Conservation (phyloP, 23 red algal species). For the Gracilaria domingensis region DNA sequence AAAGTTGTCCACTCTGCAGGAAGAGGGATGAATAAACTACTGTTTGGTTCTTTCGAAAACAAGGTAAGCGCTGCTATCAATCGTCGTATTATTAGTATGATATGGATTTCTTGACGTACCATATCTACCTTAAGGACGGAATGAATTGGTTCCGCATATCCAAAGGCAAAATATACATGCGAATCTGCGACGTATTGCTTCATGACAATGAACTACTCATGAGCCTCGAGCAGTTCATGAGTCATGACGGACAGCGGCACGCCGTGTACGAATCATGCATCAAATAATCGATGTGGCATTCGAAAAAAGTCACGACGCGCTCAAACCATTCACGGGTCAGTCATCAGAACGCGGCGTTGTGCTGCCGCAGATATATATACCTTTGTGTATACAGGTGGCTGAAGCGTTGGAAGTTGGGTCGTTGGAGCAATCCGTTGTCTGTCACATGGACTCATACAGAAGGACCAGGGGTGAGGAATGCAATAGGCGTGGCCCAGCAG, state of each 20-base stretch:
- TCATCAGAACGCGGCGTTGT: background rate
- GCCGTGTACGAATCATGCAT: background rate
- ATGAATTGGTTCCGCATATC: background rate
- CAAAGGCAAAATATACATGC: background rate
- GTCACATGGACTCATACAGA: background rate
- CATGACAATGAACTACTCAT: background rate
- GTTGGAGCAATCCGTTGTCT: background rate
- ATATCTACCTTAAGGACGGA: background rate
- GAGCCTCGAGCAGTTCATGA: too few species aligned
- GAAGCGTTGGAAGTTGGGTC: background rate
- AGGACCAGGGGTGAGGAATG: background rate
- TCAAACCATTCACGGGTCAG: background rate
- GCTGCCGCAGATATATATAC: background rate
- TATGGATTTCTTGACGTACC: background rate
- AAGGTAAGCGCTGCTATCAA: slow-evolving; percentile 10
- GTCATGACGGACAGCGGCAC: too few species aligned
- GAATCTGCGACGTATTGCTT: background rate
- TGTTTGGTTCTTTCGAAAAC: slow-evolving; percentile 4
- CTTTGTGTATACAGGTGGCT: too few species aligned
- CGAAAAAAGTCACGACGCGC: background rate
- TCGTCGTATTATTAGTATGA: background rate
- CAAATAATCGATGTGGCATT: background rate
- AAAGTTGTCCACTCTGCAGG: background rate
- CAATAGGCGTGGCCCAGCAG: too few species aligned
- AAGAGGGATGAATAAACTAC: background rate